Conservation (phyloP, 2,329 filamentous ascomycete genomes). For the Metarhizium rileyi region DNA sequence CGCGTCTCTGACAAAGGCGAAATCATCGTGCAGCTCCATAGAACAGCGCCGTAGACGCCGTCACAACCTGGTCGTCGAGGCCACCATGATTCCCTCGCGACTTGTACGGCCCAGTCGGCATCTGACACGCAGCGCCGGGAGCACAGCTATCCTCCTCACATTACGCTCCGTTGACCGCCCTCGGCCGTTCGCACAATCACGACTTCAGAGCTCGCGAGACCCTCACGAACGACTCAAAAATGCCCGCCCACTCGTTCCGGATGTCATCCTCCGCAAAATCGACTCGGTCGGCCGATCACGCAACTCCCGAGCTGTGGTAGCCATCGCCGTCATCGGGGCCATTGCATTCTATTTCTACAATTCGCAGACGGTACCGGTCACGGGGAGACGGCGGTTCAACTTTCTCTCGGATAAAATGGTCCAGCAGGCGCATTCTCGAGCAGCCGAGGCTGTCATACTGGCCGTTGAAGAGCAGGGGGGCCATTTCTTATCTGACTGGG, state of each 20-base stretch:
- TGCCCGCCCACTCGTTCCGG: slow-evolving; percentile 23
- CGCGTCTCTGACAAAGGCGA: background rate
- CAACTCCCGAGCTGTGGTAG: slow-evolving; percentile 26
- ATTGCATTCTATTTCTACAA: slow-evolving; percentile 56
- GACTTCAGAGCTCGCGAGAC: slow-evolving; percentile 7
- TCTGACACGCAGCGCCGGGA: background rate
- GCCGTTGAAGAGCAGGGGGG: slow-evolving; percentile 41
- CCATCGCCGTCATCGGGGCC: slow-evolving; percentile 33
- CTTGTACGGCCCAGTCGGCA: background rate
- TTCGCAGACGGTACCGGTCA: slow-evolving; percentile 63
- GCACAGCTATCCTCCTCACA: background rate
- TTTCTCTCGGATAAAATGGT: slow-evolving; percentile 47
- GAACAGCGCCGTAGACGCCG: background rate
- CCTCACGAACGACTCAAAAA: slow-evolving; percentile 18
- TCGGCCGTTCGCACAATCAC: background rate
- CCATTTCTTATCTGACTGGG: slow-evolving; percentile 48
- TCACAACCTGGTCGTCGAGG: background rate
- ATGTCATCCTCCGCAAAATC: slow-evolving; percentile 17
- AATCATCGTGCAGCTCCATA: background rate
- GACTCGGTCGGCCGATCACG: slow-evolving; percentile 18
- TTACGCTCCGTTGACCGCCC: background rate
- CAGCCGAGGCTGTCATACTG: slow-evolving; percentile 34
- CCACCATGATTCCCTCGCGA: slow-evolving; percentile 1
- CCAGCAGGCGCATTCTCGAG: slow-evolving; percentile 25
- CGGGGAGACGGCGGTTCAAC: slow-evolving; percentile 65